Evolutionary conservation across 2,329 filamentous ascomycete genomes (phyloP).

Genomic region (Chaetomium strumarium): DNA sequence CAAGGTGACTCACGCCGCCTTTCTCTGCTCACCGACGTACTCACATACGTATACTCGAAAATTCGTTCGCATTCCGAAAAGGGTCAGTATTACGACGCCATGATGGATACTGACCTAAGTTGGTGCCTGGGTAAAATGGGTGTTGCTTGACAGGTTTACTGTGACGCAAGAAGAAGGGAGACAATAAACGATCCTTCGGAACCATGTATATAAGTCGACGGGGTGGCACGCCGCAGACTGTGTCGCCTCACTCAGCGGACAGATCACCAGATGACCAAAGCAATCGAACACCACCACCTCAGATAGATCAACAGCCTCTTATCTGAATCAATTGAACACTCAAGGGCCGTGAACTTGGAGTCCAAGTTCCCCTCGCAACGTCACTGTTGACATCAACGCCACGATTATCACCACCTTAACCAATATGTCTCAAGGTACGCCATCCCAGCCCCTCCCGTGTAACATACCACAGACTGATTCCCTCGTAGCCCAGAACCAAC

Average conservation of each 20-base stretch:
- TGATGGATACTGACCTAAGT: no score
- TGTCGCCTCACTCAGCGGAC: neutral
- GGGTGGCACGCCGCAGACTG: neutral
- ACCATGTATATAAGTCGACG: constrained; percentile 9
- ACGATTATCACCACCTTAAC: neutral
- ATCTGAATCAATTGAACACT: neutral
- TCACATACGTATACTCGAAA: no score
- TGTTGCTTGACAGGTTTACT: neutral
- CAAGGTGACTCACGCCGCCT: no score
- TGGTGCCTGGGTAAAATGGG: no score
- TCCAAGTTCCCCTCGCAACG: neutral
- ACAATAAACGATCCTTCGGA: neutral
- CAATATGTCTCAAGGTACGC: constrained; percentile 12
- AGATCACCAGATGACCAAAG: constrained; percentile 3
- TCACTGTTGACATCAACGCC: neutral
- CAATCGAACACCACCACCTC: neutral
- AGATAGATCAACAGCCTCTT: neutral
- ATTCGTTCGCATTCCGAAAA: no score
- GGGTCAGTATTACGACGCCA: no score
- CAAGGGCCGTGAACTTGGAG: neutral
- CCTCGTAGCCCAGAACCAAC: neutral
- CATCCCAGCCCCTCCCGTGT: neutral
- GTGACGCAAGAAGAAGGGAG: neutral
- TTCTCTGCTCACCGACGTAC: no score
- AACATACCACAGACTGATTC: neutral